Conservation (phyloP, 371 early-diverging fungal species). For the Apophysomyces variabilis region DNA sequence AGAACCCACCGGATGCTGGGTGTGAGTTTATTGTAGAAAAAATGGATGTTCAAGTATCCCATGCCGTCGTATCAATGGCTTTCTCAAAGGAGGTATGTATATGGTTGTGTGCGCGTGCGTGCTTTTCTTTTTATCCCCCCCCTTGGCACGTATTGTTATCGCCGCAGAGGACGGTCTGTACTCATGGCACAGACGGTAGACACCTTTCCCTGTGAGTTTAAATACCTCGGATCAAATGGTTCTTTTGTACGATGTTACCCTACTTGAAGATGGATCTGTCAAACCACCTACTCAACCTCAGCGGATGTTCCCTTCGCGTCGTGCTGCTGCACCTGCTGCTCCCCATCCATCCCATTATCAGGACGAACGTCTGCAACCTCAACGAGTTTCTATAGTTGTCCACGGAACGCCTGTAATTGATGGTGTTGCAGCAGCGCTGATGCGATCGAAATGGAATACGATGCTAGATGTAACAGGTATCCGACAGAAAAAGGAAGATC, state of each 20-base stretch:
- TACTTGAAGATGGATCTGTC: slow-evolving; percentile 58
- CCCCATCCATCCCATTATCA: slow-evolving; percentile 30
- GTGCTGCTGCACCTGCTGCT: slow-evolving; percentile 23
- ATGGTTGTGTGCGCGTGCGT: too few relatives aligned
- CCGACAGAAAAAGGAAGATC: slow-evolving; percentile 53
- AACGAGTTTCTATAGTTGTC: slow-evolving; percentile 65
- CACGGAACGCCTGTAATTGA: slow-evolving; percentile 60
- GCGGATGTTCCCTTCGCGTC: slow-evolving; percentile 44
- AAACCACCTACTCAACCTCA: slow-evolving; percentile 42
- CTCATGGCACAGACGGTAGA: slow-evolving; percentile 11
- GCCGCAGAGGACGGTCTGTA: not conserved
- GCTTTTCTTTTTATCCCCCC: too few relatives aligned
- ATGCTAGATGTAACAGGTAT: slow-evolving; percentile 64
- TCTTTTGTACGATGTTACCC: slow-evolving; percentile 63
- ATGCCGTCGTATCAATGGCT: slow-evolving; percentile 57
- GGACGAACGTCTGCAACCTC: slow-evolving; percentile 47
- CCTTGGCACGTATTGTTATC: too few relatives aligned
- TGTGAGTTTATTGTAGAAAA: slow-evolving; percentile 58
- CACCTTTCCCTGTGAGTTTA: slow-evolving; percentile 51
- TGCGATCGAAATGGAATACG: slow-evolving; percentile 74
- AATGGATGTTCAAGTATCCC: slow-evolving; percentile 64
- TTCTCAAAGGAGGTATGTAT: slow-evolving; percentile 30
- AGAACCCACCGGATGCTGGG: slow-evolving; percentile 62
- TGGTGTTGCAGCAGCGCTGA: slow-evolving; percentile 52
- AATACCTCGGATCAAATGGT: slow-evolving; percentile 64